Evolutionary conservation across 2,329 filamentous ascomycete genomes (phyloP), one percentile per base, ranked within the genome.

Genomic region (Microdochium nivale): DNA sequence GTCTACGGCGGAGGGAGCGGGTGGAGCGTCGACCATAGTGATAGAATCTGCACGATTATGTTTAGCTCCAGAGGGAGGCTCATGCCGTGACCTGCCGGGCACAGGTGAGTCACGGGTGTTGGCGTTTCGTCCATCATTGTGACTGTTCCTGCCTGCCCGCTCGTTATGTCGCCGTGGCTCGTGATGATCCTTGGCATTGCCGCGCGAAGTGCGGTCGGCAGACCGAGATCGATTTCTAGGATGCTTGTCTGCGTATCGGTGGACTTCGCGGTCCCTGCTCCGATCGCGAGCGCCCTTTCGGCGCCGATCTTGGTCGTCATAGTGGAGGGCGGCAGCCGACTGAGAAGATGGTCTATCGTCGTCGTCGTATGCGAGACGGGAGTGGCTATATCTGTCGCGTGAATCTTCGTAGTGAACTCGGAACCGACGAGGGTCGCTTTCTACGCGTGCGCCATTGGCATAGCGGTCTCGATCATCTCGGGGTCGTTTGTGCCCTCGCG

Each of bases 401-500:
- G 70, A 60, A 51, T 83, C 77, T 63, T 87, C 83, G 71, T 86
- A 83, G 59, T 80, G 79, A 32, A 78, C 71, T 59, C 80, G 82
- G 64, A 80, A 81, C 56, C 76, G 76, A 62, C 84, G 75, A 40
- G 78, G 68, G 59, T 87, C 83, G 51, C 76, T 68, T 55, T 74
- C 73, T 63, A 67, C 62, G 50, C 72, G 70, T 47, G 65, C 63
- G 30, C 61, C 55, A 52, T 63, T 55, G 19, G 62, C 63, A 55
- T 69, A 66, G 54, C 74, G 68, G 58, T 84, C 77, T 56, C 81
- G 78, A 53, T 86, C 82, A 60, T 86, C 81, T 61, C 78, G 79
- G 49, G 76, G 67, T 58, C 87, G 80, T 70, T 91, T 91, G 61
- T 79, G 79, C 53, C 81, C 84, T 59, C 77, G 78, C 53, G 84